Evolutionary conservation across 805 yeast species (phyloP), one percentile per base, ranked within the genome.

Genomic region (Ogataea glucozyma): DNA sequence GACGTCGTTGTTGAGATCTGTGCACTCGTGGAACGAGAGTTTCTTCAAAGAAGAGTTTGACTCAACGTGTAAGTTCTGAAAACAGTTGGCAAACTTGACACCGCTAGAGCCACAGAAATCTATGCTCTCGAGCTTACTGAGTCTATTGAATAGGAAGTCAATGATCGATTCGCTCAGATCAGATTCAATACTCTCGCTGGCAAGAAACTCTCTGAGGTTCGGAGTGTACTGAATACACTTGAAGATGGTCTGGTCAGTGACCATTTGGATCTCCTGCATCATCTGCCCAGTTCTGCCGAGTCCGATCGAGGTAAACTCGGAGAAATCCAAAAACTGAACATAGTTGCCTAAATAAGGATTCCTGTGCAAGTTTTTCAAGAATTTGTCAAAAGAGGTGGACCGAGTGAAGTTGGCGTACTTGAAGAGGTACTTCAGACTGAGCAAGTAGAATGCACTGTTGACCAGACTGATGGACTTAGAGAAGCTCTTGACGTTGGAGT

Each of bases 41-140:
- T 77, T 70, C 54, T 75, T 56, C 49, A 67, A 52, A 26, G 53
- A 54, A 20, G 51, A 43, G 40, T 44, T 60, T 18, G 41, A 52
- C 44, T 45, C 56, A 31, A 71, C 60, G n/a, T 40, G 53, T 17
- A 78, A 61, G 14, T 66, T 56, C 13, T 72, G 67, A 54, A 88
- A 83, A 18, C 85, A 82, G 11, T 69, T 54, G 10, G 80, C 78
- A 58, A 88, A 87, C 22, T 58, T 66, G 26, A 69, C 70, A 33
- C 86, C 84, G 5, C 88, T 78, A 27, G 95, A 86, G 6, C 97
- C 97, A 63, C 97, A 89, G 49, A 89, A 88, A 64, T 89, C 97
- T 10, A 89, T 65, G 1, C 87, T 78, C 61, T 83, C 77, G 38
- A 90, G 67, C 41, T 72, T 66, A 4, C 75, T 75, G 55, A 79